Evolutionary conservation across 768 basidiomycete genomes (phyloP).

Genomic region (Phallus indusiatus): DNA sequence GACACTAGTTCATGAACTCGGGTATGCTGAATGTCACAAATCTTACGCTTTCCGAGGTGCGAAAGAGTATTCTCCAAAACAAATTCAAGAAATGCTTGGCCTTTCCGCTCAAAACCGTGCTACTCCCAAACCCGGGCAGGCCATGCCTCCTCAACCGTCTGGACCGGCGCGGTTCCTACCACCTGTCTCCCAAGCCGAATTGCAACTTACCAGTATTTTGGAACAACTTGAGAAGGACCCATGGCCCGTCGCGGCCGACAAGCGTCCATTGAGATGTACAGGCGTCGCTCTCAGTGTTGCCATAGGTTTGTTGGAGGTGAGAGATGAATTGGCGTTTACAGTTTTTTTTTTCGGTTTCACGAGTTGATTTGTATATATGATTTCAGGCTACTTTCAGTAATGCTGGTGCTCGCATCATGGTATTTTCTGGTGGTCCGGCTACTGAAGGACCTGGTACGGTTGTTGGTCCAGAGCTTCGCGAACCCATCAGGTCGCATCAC

Average conservation of each 20-base stretch:
- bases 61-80: conserved; percentile 93
- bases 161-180: conserved; percentile 88
- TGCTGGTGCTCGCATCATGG: conserved; percentile 92
- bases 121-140: conserved; percentile 79
- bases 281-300: conserved; percentile 93
- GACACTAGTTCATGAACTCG: conserved; percentile 98
- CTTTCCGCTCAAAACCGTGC: conserved; percentile 71
- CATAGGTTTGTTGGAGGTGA: conserved; percentile 79
- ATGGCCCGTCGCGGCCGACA: conserved; percentile 96
- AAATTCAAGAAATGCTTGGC: conserved; percentile 97
- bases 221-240: conserved; percentile 85
- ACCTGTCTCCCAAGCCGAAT: conserved; percentile 88
- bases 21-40: conserved; percentile 92
- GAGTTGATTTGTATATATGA: background rate
- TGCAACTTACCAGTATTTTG: conserved; percentile 88
- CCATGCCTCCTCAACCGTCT: conserved; percentile 67
- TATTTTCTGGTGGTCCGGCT: conserved; percentile 90
- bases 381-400: conserved; percentile 79
- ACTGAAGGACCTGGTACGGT: conserved; percentile 98
- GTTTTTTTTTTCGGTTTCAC: background rate
- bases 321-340: conserved; percentile 9
- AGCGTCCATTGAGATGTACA: conserved; percentile 86
- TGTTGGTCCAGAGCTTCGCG: conserved; percentile 89
- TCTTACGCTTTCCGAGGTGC: conserved; percentile 98
- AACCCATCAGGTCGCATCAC: conserved; percentile 96